phyloP scores from a whole-genome alignment of 225 moss, liverwort and hornwort species.

The Polytrichum formosum region DNA sequence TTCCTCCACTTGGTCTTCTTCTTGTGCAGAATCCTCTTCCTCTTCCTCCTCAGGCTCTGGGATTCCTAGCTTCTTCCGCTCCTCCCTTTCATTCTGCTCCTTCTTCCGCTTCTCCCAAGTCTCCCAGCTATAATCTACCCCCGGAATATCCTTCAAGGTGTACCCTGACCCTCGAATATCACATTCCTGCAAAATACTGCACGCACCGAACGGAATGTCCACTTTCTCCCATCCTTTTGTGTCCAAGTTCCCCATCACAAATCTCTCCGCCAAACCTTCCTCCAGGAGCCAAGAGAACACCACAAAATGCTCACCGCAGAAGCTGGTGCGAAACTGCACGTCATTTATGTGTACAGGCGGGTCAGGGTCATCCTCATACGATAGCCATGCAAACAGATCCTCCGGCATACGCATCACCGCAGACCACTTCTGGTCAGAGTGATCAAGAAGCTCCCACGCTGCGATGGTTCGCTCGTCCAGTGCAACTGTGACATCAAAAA shows the following conservation, averaged over 20 bases:
- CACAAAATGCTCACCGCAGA: conserved; percentile 22
- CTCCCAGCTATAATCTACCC: neutral
- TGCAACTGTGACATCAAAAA: conserved; percentile 1
- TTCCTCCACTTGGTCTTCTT: neutral
- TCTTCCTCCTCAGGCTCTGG: no score
- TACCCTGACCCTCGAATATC: neutral
- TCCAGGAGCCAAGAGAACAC: conserved; percentile 11
- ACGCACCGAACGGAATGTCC: neutral
- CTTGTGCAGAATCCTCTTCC: neutral
- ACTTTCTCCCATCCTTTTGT: conserved; percentile 9
- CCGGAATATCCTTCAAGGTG: neutral
- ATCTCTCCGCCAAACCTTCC: conserved; percentile 4
- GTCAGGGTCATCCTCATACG: conserved; percentile 10
- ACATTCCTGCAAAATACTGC: neutral
- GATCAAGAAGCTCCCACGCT: neutral
- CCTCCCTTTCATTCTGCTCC: neutral
- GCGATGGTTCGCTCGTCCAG: neutral
- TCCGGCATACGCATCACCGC: conserved; percentile 10
- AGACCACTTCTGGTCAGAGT: conserved; percentile 11
- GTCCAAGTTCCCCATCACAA: conserved; percentile 7
- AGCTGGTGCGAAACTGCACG: conserved; percentile 14
- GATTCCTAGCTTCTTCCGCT: neutral
- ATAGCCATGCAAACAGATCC: conserved; percentile 7
- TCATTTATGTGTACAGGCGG: conserved; percentile 2
- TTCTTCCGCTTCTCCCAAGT: neutral